Base-by-base conservation (phyloP, 2,329 filamentous ascomycete genomes). In the Arthrobotrys megalospora region DNA sequence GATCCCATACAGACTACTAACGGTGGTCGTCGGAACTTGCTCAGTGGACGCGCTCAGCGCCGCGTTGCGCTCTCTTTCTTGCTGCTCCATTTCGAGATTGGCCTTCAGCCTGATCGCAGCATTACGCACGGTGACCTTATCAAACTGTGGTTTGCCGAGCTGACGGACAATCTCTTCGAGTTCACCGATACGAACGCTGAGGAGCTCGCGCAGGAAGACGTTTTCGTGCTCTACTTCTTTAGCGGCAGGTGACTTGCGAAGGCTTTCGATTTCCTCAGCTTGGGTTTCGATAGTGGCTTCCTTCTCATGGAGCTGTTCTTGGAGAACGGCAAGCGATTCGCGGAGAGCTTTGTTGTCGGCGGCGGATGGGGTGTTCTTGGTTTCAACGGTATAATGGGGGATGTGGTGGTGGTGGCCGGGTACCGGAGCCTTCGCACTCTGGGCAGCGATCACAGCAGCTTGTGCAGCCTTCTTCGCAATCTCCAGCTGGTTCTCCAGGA, bases 31-130 rank as follows among this genome's bases (percentile, higher is more conserved):
- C 6, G 64, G 62, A 14, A 24, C 14, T 21, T 43, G 76, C 16
- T 69, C 76, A 3, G 48, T 66, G 6, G 76, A 66, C 3, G 64
- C 76, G 10, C 6, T 75, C 7, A 79, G 16, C 12, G 68, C 69
- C n/a, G 69, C 69, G 16, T 63, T 64, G 32, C 96, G 89, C 84
- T 98, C 95, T 64, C 93, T 93, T 85, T 97, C 94, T 83, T 97
- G 93, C 83, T 96, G 93, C 84, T 99, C 95, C 96, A 99, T 99
- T 83, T 98, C 93, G 41, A 99, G 87, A 82, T 97, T 97, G 12
- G 96, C 93, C 83, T 93, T 93, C 78, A 99, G 90, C 66, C 96
- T 91, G 81, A 98, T 98, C 41, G 93, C 93, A 5, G 94, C 94
- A 83, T 98, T 94, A 82, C 92, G 93, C 80, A 97, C 92, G 5